Evolutionary conservation across 2,329 filamentous ascomycete genomes (phyloP).

Genomic region (Neoarthrinium moseri): DNA sequence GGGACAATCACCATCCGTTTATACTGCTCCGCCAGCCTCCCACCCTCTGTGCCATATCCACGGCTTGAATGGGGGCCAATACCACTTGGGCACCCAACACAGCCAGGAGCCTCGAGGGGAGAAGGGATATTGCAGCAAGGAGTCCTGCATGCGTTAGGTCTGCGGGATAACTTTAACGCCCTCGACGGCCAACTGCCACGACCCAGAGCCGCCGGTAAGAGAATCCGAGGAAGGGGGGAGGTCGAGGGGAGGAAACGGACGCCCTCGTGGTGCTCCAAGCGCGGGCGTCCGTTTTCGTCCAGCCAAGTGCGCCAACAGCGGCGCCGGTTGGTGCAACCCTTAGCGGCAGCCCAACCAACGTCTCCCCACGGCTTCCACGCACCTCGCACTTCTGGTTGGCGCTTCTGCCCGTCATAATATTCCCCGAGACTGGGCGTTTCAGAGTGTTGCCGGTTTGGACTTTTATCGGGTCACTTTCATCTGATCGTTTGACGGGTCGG

Average conservation of each 20-base stretch:
- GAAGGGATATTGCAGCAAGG: neutral
- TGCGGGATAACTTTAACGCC: neutral
- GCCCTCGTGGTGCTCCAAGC: neutral
- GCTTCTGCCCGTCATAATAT: neutral
- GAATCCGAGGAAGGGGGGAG: neutral
- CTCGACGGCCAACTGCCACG: neutral
- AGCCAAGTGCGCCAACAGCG: too few relatives aligned
- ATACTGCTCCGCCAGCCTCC: too few relatives aligned
- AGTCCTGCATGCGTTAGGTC: neutral
- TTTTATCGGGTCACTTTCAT: neutral
- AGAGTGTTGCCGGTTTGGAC: neutral
- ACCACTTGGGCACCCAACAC: too few relatives aligned
- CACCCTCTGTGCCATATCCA: too few relatives aligned
- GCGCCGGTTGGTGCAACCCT: neutral
- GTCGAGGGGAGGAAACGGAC: neutral
- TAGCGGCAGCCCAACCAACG: neutral
- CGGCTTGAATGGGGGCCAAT: too few relatives aligned
- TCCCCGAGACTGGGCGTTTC: neutral
- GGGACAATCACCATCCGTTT: too few relatives aligned
- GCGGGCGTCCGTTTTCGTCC: neutral
- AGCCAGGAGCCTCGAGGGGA: neutral
- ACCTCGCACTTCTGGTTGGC: too few relatives aligned
- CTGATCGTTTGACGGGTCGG: neutral
- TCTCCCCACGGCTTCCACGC: neutral
- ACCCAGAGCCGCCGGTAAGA: neutral